Conservation (phyloP, 2,329 filamentous ascomycete genomes). For the Sporothrix brunneoviolacea region DNA sequence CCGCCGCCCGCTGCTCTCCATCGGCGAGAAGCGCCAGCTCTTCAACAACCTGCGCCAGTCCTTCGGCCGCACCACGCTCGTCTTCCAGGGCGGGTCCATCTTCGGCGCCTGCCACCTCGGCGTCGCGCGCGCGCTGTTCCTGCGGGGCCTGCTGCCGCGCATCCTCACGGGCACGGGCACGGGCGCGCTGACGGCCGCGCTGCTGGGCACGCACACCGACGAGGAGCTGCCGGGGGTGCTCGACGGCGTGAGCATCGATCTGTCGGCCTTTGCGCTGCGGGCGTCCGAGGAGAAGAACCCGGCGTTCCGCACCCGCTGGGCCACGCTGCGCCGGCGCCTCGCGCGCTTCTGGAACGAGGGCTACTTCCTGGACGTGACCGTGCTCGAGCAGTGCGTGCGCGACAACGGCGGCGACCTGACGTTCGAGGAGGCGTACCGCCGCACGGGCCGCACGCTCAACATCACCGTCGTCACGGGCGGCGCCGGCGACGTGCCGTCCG, state of each 20-base stretch:
- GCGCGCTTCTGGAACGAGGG: constrained; percentile 67
- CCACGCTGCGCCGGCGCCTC: constrained; percentile 60
- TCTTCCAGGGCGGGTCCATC: constrained; percentile 84
- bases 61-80: constrained; percentile 77
- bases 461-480: constrained; percentile 79
- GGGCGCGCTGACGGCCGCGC: constrained; percentile 79
- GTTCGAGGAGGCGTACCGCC: constrained; percentile 84
- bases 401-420: constrained; percentile 84
- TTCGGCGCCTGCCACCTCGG: constrained; percentile 88
- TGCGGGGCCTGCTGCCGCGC: constrained; percentile 72
- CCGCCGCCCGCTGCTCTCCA: constrained; percentile 11
- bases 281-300: background rate
- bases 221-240: constrained; percentile 74
- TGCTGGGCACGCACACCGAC: constrained; percentile 81
- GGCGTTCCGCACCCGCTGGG: constrained; percentile 26
- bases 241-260: constrained; percentile 71
- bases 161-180: constrained; percentile 91
- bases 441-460: constrained; percentile 80
- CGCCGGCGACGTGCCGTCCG: constrained; percentile 66
- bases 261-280: constrained; percentile 63
- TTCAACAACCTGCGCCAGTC: constrained; percentile 82
- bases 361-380: constrained; percentile 74
- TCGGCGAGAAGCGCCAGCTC: constrained; percentile 62
- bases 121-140: constrained; percentile 79
- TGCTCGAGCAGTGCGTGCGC: constrained; percentile 76